Conservation (phyloP, 2,329 filamentous ascomycete species). For the Fusarium newnesense region DNA sequence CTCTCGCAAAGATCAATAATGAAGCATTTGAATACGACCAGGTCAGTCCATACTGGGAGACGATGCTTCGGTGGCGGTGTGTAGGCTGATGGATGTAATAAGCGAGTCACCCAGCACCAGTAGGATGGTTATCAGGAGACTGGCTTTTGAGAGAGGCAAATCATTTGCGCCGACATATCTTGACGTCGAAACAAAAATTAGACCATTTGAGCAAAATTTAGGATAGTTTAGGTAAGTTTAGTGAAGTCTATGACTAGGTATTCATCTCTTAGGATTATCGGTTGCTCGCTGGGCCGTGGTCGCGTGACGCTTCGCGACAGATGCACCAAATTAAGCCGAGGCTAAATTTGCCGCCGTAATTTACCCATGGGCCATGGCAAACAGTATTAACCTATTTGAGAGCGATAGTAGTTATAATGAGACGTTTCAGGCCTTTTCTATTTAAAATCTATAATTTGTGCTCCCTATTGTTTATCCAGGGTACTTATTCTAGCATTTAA, state of each 20-base stretch:
- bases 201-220: accelerated
- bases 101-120: no score
- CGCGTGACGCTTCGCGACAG: background rate
- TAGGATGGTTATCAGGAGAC: no score
- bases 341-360: background rate
- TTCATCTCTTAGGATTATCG: accelerated
- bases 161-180: background rate
- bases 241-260: accelerated
- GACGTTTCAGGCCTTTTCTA: accelerated
- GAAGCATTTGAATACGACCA: background rate
- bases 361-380: background rate
- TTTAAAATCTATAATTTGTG: accelerated
- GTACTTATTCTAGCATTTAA: accelerated
- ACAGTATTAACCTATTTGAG: accelerated
- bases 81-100: background rate
- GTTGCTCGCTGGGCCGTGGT: background rate
- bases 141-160: no score
- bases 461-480: accelerated
- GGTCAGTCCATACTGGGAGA: background rate
- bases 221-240: background rate
- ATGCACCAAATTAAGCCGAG: background rate
- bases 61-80: background rate
- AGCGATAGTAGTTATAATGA: accelerated
- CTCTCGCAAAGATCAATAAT: background rate
- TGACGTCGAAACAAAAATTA: accelerated